phyloP scores from a whole-genome alignment of 177 flowering plant species.

The Tripterygium wilfordii region DNA sequence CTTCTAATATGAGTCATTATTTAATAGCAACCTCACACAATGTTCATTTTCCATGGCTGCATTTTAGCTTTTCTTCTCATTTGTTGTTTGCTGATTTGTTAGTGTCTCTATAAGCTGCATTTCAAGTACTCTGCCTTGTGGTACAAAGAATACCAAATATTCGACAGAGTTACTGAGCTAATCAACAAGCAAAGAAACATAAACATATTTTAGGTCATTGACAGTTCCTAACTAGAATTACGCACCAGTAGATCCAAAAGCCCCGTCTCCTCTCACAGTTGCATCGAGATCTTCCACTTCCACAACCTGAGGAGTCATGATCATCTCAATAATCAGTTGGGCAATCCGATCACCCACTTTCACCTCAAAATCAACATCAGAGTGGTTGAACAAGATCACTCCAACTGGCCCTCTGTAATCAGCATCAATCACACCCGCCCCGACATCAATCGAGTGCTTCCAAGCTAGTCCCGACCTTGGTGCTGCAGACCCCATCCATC shows the following conservation, averaged over 20 bases:
- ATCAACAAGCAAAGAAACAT: no score
- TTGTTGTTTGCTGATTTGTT: no score
- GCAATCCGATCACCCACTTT: constrained; percentile 85
- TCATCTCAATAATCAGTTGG: constrained; percentile 77
- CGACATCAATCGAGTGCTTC: constrained; percentile 92
- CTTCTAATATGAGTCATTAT: no score
- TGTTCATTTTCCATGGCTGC: no score
- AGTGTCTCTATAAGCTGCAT: no score
- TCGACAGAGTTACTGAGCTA: no score
- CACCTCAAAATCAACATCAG: constrained; percentile 70
- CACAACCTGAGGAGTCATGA: constrained; percentile 61
- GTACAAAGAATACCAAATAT: no score
- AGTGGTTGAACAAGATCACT: constrained; percentile 77
- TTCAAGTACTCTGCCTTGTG: no score
- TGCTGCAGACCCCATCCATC: constrained; percentile 28
- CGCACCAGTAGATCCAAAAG: constrained; percentile 94
- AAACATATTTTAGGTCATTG: no score
- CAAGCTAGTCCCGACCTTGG: constrained; percentile 88
- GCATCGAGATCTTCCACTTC: constrained; percentile 76
- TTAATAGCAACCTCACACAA: no score
- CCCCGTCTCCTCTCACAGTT: constrained; percentile 66
- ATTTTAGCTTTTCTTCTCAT: no score
- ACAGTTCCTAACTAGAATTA: no score
- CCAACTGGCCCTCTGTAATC: constrained; percentile 92
- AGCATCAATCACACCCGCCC: constrained; percentile 93